These are phyloP conservation scores for Mortierella sp. DNA, from an alignment of 371 early-diverging fungal genomes.

Conservation along the genomic window DNA sequence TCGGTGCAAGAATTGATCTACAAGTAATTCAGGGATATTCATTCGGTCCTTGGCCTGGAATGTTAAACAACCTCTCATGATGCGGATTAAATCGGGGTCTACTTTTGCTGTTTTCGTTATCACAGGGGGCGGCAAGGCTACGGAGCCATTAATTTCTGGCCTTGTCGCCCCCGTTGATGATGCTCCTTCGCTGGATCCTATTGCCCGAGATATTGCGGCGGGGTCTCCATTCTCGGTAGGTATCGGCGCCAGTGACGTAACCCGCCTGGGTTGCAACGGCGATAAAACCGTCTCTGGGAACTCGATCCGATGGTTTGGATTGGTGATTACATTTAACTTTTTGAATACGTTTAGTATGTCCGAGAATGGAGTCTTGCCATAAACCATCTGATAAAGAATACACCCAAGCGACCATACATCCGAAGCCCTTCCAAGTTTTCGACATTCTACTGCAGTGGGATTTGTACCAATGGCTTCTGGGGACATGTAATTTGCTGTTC, in stretches of 20 bases:
- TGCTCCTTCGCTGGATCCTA: slow-evolving; percentile 1
- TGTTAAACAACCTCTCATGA: slow-evolving; percentile 77
- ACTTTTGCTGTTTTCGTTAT: slow-evolving; percentile 28
- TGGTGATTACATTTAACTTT: slow-evolving; percentile 79
- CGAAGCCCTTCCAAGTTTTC: slow-evolving; percentile 74
- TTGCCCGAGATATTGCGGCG: neutral
- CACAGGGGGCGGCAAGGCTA: slow-evolving; percentile 24
- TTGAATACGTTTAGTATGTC: slow-evolving; percentile 69
- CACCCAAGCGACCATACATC: slow-evolving; percentile 99
- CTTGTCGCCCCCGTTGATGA: neutral
- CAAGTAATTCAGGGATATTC: slow-evolving; percentile 80
- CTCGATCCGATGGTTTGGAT: slow-evolving; percentile 71
- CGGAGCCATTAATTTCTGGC: neutral
- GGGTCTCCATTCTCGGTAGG: slow-evolving; percentile 1
- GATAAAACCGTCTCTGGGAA: slow-evolving; percentile 65
- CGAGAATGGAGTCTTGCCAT: slow-evolving; percentile 91
- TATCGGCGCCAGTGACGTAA: slow-evolving; percentile 12
- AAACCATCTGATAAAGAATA: slow-evolving; percentile 97
- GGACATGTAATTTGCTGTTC: slow-evolving; percentile 98
- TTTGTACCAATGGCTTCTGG: slow-evolving; percentile 82
- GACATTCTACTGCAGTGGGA: slow-evolving; percentile 16
- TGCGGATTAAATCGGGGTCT: slow-evolving; percentile 61
- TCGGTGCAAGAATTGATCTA: slow-evolving; percentile 59
- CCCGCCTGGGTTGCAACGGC: slow-evolving; percentile 22
- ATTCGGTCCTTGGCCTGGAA: slow-evolving; percentile 75